phyloP scores from a whole-genome alignment of 2,329 filamentous ascomycete species.

The Cadophora gregata region DNA sequence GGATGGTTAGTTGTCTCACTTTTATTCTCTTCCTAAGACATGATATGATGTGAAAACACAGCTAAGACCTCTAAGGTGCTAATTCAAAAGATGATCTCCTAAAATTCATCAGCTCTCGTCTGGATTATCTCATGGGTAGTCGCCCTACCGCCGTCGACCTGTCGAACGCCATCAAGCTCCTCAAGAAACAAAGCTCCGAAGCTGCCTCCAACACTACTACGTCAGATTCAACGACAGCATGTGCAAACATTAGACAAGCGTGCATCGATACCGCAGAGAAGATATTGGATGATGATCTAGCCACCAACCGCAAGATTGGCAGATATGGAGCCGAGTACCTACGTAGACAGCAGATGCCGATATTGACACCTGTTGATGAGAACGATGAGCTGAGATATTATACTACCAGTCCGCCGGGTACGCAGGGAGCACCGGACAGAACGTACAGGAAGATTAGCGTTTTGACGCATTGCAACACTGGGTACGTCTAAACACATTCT shows the following conservation, averaged over 20 bases:
- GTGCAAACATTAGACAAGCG: constrained; percentile 63
- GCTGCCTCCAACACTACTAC: constrained; percentile 49
- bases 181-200: constrained; percentile 68
- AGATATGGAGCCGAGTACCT: constrained; percentile 86
- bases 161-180: constrained; percentile 83
- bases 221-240: constrained; percentile 30
- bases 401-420: constrained; percentile 46
- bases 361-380: constrained; percentile 32
- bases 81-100: constrained; percentile 60
- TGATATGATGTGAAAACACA: not conserved
- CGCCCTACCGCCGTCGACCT: constrained; percentile 95
- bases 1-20: constrained; percentile 46
- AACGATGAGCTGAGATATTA: constrained; percentile 41
- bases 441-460: constrained; percentile 71
- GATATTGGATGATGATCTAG: constrained; percentile 85
- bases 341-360: constrained; percentile 43
- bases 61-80: constrained; percentile 26
- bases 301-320: constrained; percentile 88
- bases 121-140: constrained; percentile 88
- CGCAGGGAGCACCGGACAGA: constrained; percentile 50
- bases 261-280: constrained; percentile 83
- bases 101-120: constrained; percentile 73
- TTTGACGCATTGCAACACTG: constrained; percentile 97
- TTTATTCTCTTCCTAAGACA: not conserved
- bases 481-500: constrained; percentile 54